These are phyloP conservation scores for Ambrosia trifida DNA, from an alignment of 129 eudicot genomes.

Conservation along the genomic window DNA sequence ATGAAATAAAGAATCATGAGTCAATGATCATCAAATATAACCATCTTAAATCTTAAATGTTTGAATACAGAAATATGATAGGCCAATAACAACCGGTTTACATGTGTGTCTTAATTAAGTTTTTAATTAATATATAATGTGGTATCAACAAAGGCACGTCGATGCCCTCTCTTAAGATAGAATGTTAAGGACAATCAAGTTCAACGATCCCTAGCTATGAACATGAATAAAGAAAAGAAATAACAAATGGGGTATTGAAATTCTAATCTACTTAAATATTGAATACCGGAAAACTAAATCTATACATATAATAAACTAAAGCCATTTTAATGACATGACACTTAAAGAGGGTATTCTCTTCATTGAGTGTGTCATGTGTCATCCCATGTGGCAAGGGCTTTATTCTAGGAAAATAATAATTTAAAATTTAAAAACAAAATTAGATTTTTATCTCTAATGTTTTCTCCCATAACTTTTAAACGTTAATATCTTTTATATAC, in stretches of 20 bases:
- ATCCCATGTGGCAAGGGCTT: too few relatives aligned
- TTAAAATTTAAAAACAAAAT: too few relatives aligned
- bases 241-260: neutral
- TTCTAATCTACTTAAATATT: too few relatives aligned
- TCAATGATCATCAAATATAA: slow-evolving; percentile 15
- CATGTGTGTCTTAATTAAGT: neutral
- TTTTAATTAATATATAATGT: neutral
- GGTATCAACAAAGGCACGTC: slow-evolving; percentile 2
- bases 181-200: neutral
- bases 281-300: too few relatives aligned
- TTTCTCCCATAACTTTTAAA: too few relatives aligned
- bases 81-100: slow-evolving; percentile 1
- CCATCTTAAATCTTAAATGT: slow-evolving; percentile 1
- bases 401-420: too few relatives aligned
- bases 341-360: too few relatives aligned
- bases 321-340: too few relatives aligned
- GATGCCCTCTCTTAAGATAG: neutral
- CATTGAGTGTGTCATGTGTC: too few relatives aligned
- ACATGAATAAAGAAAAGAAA: neutral
- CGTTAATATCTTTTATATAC: too few relatives aligned
- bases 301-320: too few relatives aligned
- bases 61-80: slow-evolving; percentile 2
- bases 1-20: neutral
- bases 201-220: neutral
- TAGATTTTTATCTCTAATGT: too few relatives aligned